These are phyloP conservation scores for Spathaspora arborariae DNA, from an alignment of 805 yeast genomes.

Conservation along the genomic window DNA sequence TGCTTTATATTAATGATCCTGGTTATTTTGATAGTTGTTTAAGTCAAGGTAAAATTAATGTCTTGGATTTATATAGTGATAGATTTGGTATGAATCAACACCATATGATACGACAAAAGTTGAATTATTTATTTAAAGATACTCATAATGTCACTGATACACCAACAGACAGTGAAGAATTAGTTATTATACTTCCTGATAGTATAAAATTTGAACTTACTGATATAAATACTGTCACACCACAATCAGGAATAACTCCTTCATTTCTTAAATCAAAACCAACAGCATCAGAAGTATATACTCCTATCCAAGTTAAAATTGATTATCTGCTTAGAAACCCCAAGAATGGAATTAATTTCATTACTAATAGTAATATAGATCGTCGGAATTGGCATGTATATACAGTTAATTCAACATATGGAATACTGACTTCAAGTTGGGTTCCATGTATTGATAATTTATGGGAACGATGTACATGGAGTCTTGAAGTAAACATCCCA, in stretches of 20 bases:
- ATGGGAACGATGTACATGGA: slow-evolving; percentile 91
- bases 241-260: slow-evolving; percentile 34
- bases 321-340: slow-evolving; percentile 65
- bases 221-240: slow-evolving; percentile 21
- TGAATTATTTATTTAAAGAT: slow-evolving; percentile 39
- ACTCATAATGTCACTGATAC: background rate
- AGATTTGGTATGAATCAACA: slow-evolving; percentile 50
- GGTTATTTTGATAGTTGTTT: slow-evolving; percentile 25
- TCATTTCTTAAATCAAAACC: slow-evolving; percentile 29
- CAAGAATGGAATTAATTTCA: slow-evolving; percentile 71
- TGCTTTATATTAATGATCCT: slow-evolving; percentile 37
- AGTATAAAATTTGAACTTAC: slow-evolving; percentile 53
- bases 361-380: slow-evolving; percentile 53
- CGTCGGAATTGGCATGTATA: slow-evolving; percentile 74
- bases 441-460: slow-evolving; percentile 91
- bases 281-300: slow-evolving; percentile 44
- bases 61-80: slow-evolving; percentile 42
- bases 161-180: slow-evolving; percentile 44
- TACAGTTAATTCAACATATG: slow-evolving; percentile 74
- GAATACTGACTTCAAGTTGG: slow-evolving; percentile 91
- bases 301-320: slow-evolving; percentile 70
- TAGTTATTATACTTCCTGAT: slow-evolving; percentile 62
- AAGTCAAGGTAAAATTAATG: slow-evolving; percentile 19
- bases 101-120: slow-evolving; percentile 52
- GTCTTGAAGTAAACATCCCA: slow-evolving; percentile 80